Evolutionary conservation across 768 basidiomycete genomes (phyloP).

Genomic region (Auriscalpium microsporum): DNA sequence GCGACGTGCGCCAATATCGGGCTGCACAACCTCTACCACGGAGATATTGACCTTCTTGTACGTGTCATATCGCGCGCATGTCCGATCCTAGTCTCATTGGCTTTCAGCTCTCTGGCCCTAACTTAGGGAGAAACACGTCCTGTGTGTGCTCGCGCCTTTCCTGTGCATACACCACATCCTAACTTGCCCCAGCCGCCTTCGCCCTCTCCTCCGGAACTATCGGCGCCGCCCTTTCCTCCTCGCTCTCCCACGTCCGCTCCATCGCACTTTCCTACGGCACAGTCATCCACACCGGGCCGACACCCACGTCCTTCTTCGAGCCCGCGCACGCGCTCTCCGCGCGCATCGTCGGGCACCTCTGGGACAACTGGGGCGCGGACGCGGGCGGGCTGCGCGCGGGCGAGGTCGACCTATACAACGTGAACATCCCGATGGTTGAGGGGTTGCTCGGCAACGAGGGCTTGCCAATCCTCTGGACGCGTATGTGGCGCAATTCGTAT

Average conservation of each 20-base stretch:
- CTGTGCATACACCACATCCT: too few relatives aligned
- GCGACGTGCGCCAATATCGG: conserved; percentile 90
- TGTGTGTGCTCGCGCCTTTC: conserved; percentile 29
- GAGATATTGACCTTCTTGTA: conserved; percentile 84
- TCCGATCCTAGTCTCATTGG: neutral
- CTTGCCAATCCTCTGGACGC: conserved; percentile 70
- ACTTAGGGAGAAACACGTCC: conserved; percentile 79
- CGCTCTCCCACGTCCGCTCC: conserved; percentile 56
- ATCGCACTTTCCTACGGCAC: conserved; percentile 88
- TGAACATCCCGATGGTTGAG: conserved; percentile 82
- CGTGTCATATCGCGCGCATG: conserved; percentile 15
- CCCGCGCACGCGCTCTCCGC: conserved; percentile 68
- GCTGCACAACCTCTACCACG: conserved; percentile 80
- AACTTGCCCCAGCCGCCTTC: conserved; percentile 54
- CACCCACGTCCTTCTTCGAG: conserved; percentile 48
- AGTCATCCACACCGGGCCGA: conserved; percentile 43
- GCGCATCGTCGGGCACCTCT: conserved; percentile 64
- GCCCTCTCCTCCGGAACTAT: conserved; percentile 87
- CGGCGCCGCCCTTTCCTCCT: conserved; percentile 81
- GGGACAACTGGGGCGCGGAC: conserved; percentile 80
- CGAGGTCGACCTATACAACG: conserved; percentile 74
- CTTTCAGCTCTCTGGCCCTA: conserved; percentile 72
- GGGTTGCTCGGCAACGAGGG: conserved; percentile 50
- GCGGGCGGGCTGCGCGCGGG: conserved; percentile 44
- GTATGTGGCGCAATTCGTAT: conserved; percentile 80